These are phyloP conservation scores for Sedum album DNA, from an alignment of 164 flowering plant genomes.

Conservation along the genomic window DNA sequence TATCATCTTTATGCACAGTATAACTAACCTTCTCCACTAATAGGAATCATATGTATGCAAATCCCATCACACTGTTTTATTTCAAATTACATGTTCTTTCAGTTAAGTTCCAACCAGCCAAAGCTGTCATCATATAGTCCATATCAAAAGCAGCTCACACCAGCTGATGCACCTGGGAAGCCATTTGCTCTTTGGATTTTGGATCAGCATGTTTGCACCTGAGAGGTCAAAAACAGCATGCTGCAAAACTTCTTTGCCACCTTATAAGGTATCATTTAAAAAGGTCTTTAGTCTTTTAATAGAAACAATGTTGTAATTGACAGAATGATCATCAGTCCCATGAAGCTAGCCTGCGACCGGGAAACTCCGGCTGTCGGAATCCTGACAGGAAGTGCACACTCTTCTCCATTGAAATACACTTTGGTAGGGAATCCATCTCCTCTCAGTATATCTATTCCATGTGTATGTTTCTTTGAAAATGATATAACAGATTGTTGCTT, in stretches of 20 bases:
- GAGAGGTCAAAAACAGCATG: neutral
- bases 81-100: neutral
- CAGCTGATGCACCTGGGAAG: neutral
- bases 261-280: neutral
- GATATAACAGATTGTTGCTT: constrained; percentile 82
- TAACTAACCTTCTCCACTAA: neutral
- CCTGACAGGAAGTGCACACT: constrained; percentile 60
- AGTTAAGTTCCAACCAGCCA: neutral
- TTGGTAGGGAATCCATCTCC: constrained; percentile 87
- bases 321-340: constrained; percentile 11
- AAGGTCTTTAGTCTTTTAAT: neutral
- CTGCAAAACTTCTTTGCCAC: neutral
- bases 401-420: constrained; percentile 82
- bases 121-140: neutral
- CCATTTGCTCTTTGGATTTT: neutral
- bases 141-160: neutral
- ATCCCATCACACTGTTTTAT: neutral
- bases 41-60: neutral
- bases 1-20: neutral
- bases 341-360: constrained; percentile 11
- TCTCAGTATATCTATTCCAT: constrained; percentile 28
- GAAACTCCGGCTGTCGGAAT: constrained; percentile 30
- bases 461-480: constrained; percentile 49
- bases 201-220: neutral
- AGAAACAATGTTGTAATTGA: neutral